Percentiles rank a stretch among this genome's conserved stretches.
Conservation (phyloP, 129 eudicot genomes). For the Ambrosia trifida region DNA sequence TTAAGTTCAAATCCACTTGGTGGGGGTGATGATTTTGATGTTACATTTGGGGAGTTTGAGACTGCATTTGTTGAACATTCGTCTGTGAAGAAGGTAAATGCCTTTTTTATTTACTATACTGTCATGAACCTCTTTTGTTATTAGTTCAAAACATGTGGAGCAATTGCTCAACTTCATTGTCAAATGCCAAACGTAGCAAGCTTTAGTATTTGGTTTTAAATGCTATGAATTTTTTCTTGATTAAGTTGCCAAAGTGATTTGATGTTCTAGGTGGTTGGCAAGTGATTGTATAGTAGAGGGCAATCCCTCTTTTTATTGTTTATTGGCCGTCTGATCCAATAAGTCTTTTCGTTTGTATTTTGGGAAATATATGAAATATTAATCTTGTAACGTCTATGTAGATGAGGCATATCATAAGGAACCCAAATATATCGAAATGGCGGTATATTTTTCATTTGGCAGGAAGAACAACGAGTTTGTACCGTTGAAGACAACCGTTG, state of each 20-base stretch:
- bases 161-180: background rate
- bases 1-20: conserved; percentile 33
- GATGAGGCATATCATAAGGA: conserved; percentile 46
- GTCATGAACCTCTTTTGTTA: no score
- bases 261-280: conserved; percentile 24
- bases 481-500: conserved; percentile 37
- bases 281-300: background rate
- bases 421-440: conserved; percentile 45
- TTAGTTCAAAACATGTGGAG: no score
- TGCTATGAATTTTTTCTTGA: background rate
- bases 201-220: background rate
- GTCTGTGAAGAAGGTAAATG: conserved; percentile 40
- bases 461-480: conserved; percentile 29
- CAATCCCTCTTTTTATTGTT: background rate
- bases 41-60: conserved; percentile 71
- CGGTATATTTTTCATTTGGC: conserved; percentile 32
- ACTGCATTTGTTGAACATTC: conserved; percentile 49
- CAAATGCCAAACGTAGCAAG: conserved; percentile 1
- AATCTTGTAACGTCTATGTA: conserved; percentile 11
- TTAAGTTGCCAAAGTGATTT: conserved; percentile 13
- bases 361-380: background rate
- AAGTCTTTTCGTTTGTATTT: conserved; percentile 3
- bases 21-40: conserved; percentile 53
- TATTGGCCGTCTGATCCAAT: no score
- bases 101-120: background rate